Conservation (phyloP, 257 asterid species). For the Penstemon newberryi region DNA sequence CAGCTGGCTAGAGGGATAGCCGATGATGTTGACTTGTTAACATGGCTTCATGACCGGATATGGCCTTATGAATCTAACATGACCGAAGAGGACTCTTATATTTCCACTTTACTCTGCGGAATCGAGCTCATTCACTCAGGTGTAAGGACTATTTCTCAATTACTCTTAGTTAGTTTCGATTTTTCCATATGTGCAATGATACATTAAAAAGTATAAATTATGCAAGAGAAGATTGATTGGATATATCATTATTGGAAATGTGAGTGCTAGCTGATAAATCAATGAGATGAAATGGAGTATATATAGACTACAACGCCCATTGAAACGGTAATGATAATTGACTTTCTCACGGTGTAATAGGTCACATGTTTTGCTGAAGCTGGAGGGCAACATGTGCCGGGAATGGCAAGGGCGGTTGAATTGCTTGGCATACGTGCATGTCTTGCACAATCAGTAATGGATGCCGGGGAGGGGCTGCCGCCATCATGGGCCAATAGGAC, state of each 20-base stretch:
- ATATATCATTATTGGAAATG: no score
- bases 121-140: constrained; percentile 90
- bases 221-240: no score
- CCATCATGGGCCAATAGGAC: constrained; percentile 58
- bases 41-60: constrained; percentile 77
- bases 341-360: constrained; percentile 30
- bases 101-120: constrained; percentile 76
- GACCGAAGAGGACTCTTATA: constrained; percentile 69
- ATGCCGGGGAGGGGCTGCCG: constrained; percentile 77
- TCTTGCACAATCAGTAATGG: constrained; percentile 76
- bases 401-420: constrained; percentile 75
- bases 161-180: no score
- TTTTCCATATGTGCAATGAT: no score
- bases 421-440: constrained; percentile 73
- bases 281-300: no score
- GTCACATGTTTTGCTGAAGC: constrained; percentile 92
- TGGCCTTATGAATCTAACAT: constrained; percentile 85
- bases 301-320: no score
- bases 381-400: constrained; percentile 79
- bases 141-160: constrained; percentile 35
- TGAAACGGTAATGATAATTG: background rate
- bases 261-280: no score
- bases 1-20: constrained; percentile 82
- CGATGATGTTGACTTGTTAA: constrained; percentile 73
- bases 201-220: no score